Evolutionary conservation across 1,284 basidiomycete genomes (phyloP).

Genomic region (Hymenochaete sp.): DNA sequence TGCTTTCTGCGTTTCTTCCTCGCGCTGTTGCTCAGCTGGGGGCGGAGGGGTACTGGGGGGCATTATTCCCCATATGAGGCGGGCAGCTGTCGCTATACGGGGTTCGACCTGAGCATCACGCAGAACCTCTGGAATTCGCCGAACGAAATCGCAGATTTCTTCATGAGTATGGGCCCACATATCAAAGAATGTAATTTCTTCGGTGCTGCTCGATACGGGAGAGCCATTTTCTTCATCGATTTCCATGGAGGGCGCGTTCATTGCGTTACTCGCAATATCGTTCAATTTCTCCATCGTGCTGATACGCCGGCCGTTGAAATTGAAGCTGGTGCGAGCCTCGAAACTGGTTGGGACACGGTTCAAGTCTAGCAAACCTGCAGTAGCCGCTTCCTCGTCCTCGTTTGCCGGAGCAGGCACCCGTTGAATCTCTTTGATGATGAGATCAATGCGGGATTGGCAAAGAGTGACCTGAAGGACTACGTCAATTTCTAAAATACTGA

Average conservation of each 20-base stretch:
- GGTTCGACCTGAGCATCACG: slow-evolving; percentile 3
- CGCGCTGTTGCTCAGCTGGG: not conserved
- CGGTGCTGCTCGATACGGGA: not conserved
- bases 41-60: not conserved
- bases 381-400: slow-evolving; percentile 1
- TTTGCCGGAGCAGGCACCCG: not conserved
- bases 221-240: not conserved
- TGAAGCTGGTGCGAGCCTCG: no score
- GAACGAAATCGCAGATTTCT: slow-evolving; percentile 2
- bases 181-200: not conserved
- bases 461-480: no score
- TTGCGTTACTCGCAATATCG: not conserved
- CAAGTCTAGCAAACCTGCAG: not conserved
- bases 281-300: not conserved
- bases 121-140: slow-evolving; percentile 1
- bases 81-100: slow-evolving; percentile 1
- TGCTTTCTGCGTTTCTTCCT: not conserved
- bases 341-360: no score
- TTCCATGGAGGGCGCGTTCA: not conserved
- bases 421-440: slow-evolving; percentile 1
- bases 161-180: slow-evolving; percentile 5
- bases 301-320: no score
- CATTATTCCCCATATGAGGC: slow-evolving; percentile 2
- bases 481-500: no score
- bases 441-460: slow-evolving; percentile 5